Conservation (phyloP, 805 yeast genomes). For the Lipomyces yamadae region DNA sequence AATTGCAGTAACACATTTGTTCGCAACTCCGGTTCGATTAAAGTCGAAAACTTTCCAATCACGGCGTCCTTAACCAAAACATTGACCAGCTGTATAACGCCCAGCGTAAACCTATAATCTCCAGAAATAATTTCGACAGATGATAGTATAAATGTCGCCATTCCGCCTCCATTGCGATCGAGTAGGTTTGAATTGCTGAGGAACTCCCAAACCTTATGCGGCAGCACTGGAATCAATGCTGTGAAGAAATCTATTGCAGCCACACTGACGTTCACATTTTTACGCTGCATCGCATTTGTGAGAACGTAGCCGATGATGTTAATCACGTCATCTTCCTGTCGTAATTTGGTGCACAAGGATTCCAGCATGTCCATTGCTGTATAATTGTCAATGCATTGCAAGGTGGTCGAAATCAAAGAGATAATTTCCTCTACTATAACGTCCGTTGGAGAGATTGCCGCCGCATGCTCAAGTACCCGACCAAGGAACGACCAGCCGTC, state of each 20-base stretch:
- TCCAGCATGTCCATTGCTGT: conserved; percentile 50
- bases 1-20: conserved; percentile 61
- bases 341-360: conserved; percentile 49
- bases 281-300: conserved; percentile 66
- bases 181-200: conserved; percentile 69
- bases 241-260: conserved; percentile 57
- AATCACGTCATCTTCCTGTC: conserved; percentile 60
- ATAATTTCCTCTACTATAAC: conserved; percentile 56
- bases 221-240: conserved; percentile 54
- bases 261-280: conserved; percentile 55
- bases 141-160: conserved; percentile 65
- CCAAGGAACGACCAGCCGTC: conserved; percentile 91
- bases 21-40: conserved; percentile 51
- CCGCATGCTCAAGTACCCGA: conserved; percentile 69
- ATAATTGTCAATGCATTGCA: conserved; percentile 49
- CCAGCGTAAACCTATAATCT: conserved; percentile 64
- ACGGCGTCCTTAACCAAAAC: conserved; percentile 55
- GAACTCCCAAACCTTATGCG: conserved; percentile 80
- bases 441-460: conserved; percentile 46
- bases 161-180: conserved; percentile 67
- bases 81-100: conserved; percentile 61
- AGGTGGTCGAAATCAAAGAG: conserved; percentile 55
- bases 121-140: conserved; percentile 74
- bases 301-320: conserved; percentile 68
- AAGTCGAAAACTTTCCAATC: conserved; percentile 43